Conservation (phyloP, 805 yeast genomes). For the Blastobotrys parvus region DNA sequence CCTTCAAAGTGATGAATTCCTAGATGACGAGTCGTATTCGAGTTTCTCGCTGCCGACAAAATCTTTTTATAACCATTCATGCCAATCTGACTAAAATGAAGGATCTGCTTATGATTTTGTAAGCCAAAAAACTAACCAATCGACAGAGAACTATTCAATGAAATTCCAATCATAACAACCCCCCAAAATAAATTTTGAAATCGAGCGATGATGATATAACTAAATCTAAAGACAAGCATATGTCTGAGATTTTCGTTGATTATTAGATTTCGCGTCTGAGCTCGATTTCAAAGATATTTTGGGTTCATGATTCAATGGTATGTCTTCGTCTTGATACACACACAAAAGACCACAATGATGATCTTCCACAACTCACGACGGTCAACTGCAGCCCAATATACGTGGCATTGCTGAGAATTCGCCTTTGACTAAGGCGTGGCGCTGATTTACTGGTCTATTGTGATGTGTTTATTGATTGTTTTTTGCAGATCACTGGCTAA, state of each 20-base stretch:
- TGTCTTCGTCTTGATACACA: conserved; percentile 6
- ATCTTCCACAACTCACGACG: conserved; percentile 60
- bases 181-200: no score
- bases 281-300: conserved; percentile 5
- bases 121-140: background rate
- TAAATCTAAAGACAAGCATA: conserved; percentile 86
- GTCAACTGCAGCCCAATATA: conserved; percentile 52
- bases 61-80: conserved; percentile 82
- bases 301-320: conserved; percentile 7
- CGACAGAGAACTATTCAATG: background rate
- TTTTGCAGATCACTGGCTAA: background rate
- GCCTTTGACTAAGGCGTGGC: conserved; percentile 88
- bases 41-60: conserved; percentile 91
- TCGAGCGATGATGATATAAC: conserved; percentile 61
- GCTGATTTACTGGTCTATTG: conserved; percentile 22
- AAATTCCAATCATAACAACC: no score
- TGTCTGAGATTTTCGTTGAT: conserved; percentile 76
- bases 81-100: conserved; percentile 70
- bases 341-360: conserved; percentile 36
- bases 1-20: conserved; percentile 36
- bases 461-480: background rate
- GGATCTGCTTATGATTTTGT: background rate
- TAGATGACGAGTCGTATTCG: conserved; percentile 99
- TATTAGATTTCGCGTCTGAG: conserved; percentile 57
- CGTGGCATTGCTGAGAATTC: conserved; percentile 58